Evolutionary conservation across 768 basidiomycete species (phyloP), one percentile per base, ranked within the genome.

Genomic region (Thelephora ganbajun): DNA sequence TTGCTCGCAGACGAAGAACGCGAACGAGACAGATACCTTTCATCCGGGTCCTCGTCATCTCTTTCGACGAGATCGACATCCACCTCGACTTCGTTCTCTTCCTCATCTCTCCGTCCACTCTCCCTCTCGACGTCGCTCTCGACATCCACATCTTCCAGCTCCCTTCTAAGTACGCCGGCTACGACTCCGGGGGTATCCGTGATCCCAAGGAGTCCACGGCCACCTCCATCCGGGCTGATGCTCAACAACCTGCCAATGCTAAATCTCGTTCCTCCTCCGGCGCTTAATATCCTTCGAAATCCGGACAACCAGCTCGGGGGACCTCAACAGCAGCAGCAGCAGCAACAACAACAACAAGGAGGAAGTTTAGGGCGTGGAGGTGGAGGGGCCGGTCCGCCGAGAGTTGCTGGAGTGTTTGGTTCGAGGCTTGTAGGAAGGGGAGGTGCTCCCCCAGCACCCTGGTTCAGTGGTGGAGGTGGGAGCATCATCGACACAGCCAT

Each of bases 1-100:
- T 64, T 83, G 36, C 53, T 66, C 48, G 62, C 58, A 49, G 61
- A 71, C 45, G 72, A 76, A 39, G 66, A 59, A 61, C 67, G 55
- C 72, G 58, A 70, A 66, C 39, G 39, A 9, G 16, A 16, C 39
- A 41, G 39, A 16, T 41, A 18, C 16, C 39, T 22, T 14, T 5
- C 22, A 22, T 41, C 14, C 22, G 22, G 16, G 11, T 41, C 39
- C 2, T 22, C 39, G 4, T 22, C 39, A 9, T 41, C 39, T 14
- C 39, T 16, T 22, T 41, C 39, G 39, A 41, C 16, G 16, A 41
- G 7, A 4, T 16, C 18, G 39, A 41, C 3, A 13, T 34, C 34
- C 14, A 19, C n/a, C 45, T 30, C 30, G 13, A 30, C 20, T 5
- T 46, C 30, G 12, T 33, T 14, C 34, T 33, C 45, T 43, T 13